Conservation (phyloP, 176 grass and related monocot genomes). For the Guadua angustifolia region DNA sequence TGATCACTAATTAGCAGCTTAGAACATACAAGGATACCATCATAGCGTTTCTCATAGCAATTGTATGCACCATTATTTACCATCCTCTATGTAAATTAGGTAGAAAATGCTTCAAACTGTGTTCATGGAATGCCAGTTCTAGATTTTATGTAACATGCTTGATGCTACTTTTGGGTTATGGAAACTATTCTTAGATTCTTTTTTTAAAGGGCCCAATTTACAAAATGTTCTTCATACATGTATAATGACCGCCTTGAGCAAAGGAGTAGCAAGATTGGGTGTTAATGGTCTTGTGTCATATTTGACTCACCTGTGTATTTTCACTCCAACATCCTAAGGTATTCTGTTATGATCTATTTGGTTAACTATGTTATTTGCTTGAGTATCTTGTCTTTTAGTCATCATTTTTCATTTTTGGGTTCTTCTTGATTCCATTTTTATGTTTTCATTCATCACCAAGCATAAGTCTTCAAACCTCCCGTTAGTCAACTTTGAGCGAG, state of each 20-base stretch:
- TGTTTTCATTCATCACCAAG: conserved; percentile 40
- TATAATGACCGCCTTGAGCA: not conserved
- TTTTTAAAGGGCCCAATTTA: conserved; percentile 23
- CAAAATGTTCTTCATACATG: not conserved
- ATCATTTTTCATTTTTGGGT: no score
- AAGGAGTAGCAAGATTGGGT: conserved; percentile 9
- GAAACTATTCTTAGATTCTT: conserved; percentile 9
- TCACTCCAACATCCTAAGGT: not conserved
- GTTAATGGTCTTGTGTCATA: conserved; percentile 1
- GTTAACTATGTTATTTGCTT: not conserved
- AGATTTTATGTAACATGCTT: not conserved
- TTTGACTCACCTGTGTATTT: conserved; percentile 16
- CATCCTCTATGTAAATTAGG: conserved; percentile 4
- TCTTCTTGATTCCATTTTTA: conserved; percentile 37
- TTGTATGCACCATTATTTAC: not conserved
- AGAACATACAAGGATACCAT: not conserved
- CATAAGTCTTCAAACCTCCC: conserved; percentile 51
- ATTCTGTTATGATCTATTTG: conserved; percentile 3
- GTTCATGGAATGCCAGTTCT: not conserved
- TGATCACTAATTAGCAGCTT: not conserved
- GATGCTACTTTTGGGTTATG: not conserved
- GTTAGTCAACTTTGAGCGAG: conserved; percentile 55
- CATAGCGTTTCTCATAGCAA: not conserved
- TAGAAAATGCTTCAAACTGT: conserved; percentile 3
- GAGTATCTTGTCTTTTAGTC: conserved; percentile 9